Percentiles rank a stretch among this genome's conserved stretches.
phyloP scores from a whole-genome alignment of 2,329 filamentous ascomycete species.

The Dactylella cylindrospora region DNA sequence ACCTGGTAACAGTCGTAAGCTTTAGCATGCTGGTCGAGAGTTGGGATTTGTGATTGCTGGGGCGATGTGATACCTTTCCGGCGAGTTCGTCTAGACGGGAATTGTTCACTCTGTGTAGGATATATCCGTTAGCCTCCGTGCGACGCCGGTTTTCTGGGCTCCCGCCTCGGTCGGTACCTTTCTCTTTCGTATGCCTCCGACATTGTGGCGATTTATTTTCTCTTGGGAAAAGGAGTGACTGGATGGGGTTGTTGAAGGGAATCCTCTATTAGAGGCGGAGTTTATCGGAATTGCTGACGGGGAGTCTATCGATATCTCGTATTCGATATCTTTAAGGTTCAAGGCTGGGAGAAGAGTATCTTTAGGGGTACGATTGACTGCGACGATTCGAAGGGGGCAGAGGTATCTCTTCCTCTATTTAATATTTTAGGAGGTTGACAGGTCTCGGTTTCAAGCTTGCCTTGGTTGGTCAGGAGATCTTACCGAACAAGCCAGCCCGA shows the following conservation, averaged over 20 bases:
- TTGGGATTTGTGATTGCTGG: background rate
- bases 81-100: slow-evolving; percentile 87
- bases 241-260: background rate
- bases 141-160: slow-evolving; percentile 3
- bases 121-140: slow-evolving; percentile 31
- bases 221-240: background rate
- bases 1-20: slow-evolving; percentile 56
- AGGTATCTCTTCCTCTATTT: too few relatives aligned
- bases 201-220: slow-evolving; percentile 52
- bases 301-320: too few relatives aligned
- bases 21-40: background rate
- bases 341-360: too few relatives aligned
- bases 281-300: background rate
- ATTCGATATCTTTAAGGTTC: too few relatives aligned
- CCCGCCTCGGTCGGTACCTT: slow-evolving; percentile 55
- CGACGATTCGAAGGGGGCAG: too few relatives aligned
- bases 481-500: too few relatives aligned
- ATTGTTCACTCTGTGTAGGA: slow-evolving; percentile 74
- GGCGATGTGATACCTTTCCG: slow-evolving; percentile 61
- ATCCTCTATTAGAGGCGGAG: too few relatives aligned
- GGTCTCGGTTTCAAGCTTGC: too few relatives aligned
- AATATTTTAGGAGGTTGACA: too few relatives aligned
- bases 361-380: too few relatives aligned
- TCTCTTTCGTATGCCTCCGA: slow-evolving; percentile 63
- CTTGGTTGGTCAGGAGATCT: too few relatives aligned